These are phyloP conservation scores for Physcomitrium patens DNA, from an alignment of 225 moss, liverwort and hornwort genomes.

Conservation along the genomic window DNA sequence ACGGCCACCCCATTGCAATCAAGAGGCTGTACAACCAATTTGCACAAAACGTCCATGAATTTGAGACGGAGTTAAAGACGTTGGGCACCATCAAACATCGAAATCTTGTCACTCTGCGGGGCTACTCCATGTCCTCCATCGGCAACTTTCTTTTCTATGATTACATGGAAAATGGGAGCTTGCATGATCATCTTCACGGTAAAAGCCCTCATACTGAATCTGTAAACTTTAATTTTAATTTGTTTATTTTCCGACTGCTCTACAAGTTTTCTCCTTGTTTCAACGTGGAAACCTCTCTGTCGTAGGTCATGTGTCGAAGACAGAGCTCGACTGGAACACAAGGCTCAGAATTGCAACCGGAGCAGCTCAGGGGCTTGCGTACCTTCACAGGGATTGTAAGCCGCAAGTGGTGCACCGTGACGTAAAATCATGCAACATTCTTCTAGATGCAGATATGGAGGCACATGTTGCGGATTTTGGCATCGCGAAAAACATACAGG, in stretches of 20 bases:
- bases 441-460: constrained; percentile 85
- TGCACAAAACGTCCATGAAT: constrained; percentile 81
- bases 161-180: constrained; percentile 93
- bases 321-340: constrained; percentile 81
- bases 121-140: constrained; percentile 81
- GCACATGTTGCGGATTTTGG: constrained; percentile 93
- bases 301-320: constrained; percentile 56
- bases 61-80: constrained; percentile 90
- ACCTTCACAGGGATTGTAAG: constrained; percentile 87
- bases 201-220: not conserved
- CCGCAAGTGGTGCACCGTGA: constrained; percentile 94
- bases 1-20: constrained; percentile 90
- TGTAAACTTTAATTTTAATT: too few species aligned
- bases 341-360: constrained; percentile 87
- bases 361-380: constrained; percentile 91
- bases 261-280: not conserved
- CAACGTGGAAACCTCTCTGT: not conserved
- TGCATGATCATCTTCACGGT: constrained; percentile 86
- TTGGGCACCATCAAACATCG: constrained; percentile 93
- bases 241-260: too few species aligned
- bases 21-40: constrained; percentile 91
- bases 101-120: constrained; percentile 87
- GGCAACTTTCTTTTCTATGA: constrained; percentile 97
- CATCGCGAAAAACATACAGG: constrained; percentile 85
- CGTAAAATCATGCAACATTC: constrained; percentile 85